Conservation (phyloP, 331 rosid species). For the Saraca asoca region DNA sequence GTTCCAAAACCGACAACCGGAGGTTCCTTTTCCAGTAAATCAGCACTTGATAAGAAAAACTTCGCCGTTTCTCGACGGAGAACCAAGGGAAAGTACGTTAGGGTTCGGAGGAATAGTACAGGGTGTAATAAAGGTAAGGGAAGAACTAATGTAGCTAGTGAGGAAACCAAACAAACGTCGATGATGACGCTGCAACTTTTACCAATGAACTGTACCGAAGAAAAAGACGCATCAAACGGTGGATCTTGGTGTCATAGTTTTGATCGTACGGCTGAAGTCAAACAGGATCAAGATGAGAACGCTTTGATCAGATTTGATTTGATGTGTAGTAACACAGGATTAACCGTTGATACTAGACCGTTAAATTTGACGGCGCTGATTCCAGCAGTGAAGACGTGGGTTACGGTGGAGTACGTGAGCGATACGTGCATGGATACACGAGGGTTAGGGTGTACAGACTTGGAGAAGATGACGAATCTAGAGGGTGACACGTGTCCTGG, state of each 20-base stretch:
- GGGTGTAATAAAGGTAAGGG: conserved; percentile 16
- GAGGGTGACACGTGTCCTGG: conserved; percentile 53
- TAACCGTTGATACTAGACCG: background rate
- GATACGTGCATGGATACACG: conserved; percentile 44
- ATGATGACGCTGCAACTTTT: conserved; percentile 42
- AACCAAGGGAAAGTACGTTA: conserved; percentile 62
- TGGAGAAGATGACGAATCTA: conserved; percentile 35
- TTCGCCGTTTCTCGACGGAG: conserved; percentile 24
- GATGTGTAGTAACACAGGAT: background rate
- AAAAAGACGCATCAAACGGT: background rate
- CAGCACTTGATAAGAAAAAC: background rate
- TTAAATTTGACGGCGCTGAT: conserved; percentile 20
- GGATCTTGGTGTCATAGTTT: conserved; percentile 23
- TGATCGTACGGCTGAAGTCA: background rate
- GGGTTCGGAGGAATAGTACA: conserved; percentile 45
- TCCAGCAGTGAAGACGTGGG: conserved; percentile 25
- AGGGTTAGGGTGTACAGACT: conserved; percentile 35
- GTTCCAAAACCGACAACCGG: conserved; percentile 60
- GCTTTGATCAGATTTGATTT: conserved; percentile 2
- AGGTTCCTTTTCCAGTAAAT: conserved; percentile 1
- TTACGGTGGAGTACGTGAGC: conserved; percentile 44
- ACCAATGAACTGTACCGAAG: conserved; percentile 33
- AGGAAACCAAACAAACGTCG: background rate
- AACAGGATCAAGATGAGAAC: conserved; percentile 7
- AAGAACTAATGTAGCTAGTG: background rate